These are phyloP conservation scores for Hyaloscypha hepaticicola DNA, from an alignment of 495 filamentous ascomycete species.

Conservation along the genomic window DNA sequence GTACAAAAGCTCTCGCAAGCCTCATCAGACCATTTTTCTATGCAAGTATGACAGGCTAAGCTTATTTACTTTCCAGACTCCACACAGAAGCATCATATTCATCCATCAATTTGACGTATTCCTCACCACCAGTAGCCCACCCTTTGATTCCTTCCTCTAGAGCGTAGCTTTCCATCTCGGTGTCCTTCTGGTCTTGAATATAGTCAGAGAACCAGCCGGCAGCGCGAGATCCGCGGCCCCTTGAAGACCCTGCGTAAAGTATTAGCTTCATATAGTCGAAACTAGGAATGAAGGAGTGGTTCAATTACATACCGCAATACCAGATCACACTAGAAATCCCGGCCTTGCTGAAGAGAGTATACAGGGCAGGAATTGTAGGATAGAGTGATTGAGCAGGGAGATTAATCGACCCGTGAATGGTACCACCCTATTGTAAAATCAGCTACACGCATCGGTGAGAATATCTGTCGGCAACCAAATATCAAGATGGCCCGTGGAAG, in stretches of 20 bases:
- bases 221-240: slow-evolving; percentile 59
- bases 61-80: slow-evolving; percentile 23
- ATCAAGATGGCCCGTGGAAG: too few species aligned
- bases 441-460: too few species aligned
- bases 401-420: slow-evolving; percentile 66
- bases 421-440: slow-evolving; percentile 58
- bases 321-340: slow-evolving; percentile 56
- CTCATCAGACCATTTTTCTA: too few species aligned
- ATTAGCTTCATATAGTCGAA: not conserved
- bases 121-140: slow-evolving; percentile 57
- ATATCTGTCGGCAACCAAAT: too few species aligned
- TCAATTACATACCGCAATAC: slow-evolving; percentile 59
- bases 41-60: too few species aligned
- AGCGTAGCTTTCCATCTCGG: slow-evolving; percentile 51
- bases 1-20: too few species aligned
- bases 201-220: slow-evolving; percentile 68
- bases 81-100: slow-evolving; percentile 56
- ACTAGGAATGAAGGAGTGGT: slow-evolving; percentile 8
- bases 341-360: slow-evolving; percentile 51
- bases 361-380: slow-evolving; percentile 55
- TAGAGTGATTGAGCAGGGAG: slow-evolving; percentile 68
- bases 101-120: slow-evolving; percentile 56
- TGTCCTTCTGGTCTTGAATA: slow-evolving; percentile 45
- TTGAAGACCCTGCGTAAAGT: slow-evolving; percentile 55
- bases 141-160: slow-evolving; percentile 63